Conservation (phyloP, 345 rosid species). For the Corchorus capsularis region DNA sequence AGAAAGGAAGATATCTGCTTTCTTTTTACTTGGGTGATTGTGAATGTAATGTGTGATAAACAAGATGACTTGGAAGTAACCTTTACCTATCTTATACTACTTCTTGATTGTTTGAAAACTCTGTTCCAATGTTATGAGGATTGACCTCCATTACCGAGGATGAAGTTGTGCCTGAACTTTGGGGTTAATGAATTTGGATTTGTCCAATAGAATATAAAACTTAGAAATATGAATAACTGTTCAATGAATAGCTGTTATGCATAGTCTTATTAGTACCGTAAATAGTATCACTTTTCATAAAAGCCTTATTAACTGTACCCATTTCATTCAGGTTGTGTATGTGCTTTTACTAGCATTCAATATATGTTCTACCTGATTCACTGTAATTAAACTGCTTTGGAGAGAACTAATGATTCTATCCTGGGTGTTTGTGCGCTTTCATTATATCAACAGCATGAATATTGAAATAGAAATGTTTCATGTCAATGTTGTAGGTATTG, state of each 20-base stretch:
- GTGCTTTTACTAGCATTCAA: background rate
- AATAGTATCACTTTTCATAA: background rate
- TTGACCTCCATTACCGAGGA: background rate
- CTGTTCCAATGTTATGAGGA: background rate
- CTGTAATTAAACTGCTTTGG: background rate
- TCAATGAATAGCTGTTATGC: background rate
- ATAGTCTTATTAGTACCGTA: background rate
- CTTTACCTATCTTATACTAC: background rate
- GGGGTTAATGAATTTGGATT: background rate
- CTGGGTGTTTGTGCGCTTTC: background rate
- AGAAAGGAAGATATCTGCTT: background rate
- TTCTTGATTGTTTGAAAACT: background rate
- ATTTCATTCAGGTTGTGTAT: background rate
- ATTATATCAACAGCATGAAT: background rate
- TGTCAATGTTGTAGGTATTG: constrained; percentile 47
- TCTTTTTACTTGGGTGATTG: background rate
- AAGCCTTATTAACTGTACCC: background rate
- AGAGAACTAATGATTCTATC: background rate
- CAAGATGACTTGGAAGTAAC: background rate
- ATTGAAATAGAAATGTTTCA: background rate
- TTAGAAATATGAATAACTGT: background rate
- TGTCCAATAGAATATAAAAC: background rate
- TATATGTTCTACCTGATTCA: background rate
- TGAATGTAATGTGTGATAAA: background rate
- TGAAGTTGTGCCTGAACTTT: constrained; percentile 2